Base-by-base conservation (phyloP, 805 yeast genomes). In the Starmerella potacharoeniae region DNA sequence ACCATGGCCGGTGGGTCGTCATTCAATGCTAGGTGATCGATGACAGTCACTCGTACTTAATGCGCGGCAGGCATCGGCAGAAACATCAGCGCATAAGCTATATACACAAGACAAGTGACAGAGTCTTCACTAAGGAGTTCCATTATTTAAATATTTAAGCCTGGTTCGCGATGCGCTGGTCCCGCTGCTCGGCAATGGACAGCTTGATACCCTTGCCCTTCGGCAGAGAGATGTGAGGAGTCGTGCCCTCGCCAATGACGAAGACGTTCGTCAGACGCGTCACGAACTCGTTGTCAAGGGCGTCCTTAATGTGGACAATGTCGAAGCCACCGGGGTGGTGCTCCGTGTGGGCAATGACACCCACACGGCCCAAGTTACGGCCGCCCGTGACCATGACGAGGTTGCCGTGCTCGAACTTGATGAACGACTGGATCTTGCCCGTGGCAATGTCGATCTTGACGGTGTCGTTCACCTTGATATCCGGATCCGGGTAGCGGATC, bases 151-250 rank as follows among this genome's bases (percentile, higher is more conserved):
- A 51, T 55, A 55, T 55, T 61, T 66, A 66, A 37, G 51, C 51
- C 51, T 48, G 51, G 67, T 73, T 75, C 72, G 91, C 89, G 79
- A 96, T 86, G 79, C 95, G 90, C 82, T 90, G 83, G 86, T 89
- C 96, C 79, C 96, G 88, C 83, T 89, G 96, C 80, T 89, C 96
- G 72, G 96, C 80, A 74, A 89, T 89, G 70, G 91, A 74, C 73
- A 89, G 83, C 82, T 89, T 89, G 77, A 89, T 85, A 85, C 97
- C 97, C 84, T 89, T 89, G 80, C 96, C 97, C 91, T 88, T 89
- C 80, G 97, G 96, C 76, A 89, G 80, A 61, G 95, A 86, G 73
- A 89, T 80, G 81, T 80, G 81, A 72, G 96, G 95, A 80, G 86
- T 88, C 77, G 86, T 84, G 70, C 89, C 89, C 79, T 89, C 95